Conservation (phyloP, 352 stramenopile genomes). For the Globisporangium nodosum region DNA sequence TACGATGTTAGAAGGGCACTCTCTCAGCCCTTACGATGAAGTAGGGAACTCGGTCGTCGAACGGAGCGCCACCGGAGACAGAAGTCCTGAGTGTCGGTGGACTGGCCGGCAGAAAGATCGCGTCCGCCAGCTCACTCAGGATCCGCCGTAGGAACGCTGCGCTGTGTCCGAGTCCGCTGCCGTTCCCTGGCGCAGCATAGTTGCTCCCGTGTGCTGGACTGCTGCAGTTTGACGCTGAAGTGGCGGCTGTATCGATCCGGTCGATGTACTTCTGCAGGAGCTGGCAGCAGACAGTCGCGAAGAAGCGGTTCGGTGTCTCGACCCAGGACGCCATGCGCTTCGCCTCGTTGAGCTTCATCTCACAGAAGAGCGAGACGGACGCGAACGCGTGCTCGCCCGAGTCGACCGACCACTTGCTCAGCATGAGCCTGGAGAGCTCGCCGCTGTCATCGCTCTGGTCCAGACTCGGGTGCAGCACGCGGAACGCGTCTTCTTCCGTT, state of each 20-base stretch:
- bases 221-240: neutral
- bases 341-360: slow-evolving; percentile 77
- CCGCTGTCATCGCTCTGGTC: slow-evolving; percentile 49
- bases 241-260: slow-evolving; percentile 12
- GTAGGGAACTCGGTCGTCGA: slow-evolving; percentile 42
- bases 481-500: slow-evolving; percentile 34
- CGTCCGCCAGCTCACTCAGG: slow-evolving; percentile 37
- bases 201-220: slow-evolving; percentile 6
- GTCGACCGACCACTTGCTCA: slow-evolving; percentile 65
- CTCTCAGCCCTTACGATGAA: slow-evolving; percentile 32
- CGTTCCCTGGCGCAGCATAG: slow-evolving; percentile 3
- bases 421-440: slow-evolving; percentile 51
- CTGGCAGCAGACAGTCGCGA: slow-evolving; percentile 65
- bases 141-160: slow-evolving; percentile 43
- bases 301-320: slow-evolving; percentile 69
- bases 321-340: slow-evolving; percentile 70
- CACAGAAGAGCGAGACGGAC: slow-evolving; percentile 66
- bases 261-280: slow-evolving; percentile 62
- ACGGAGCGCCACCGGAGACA: slow-evolving; percentile 3
- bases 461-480: slow-evolving; percentile 49
- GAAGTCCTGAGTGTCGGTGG: neutral
- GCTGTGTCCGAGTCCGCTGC: slow-evolving; percentile 24
- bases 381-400: slow-evolving; percentile 44
- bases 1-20: neutral
- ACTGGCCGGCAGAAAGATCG: slow-evolving; percentile 43